Percentiles rank a stretch among this genome's conserved stretches.
Conservation (phyloP, 495 filamentous ascomycete genomes). For the Lentithecium fluviatile region DNA sequence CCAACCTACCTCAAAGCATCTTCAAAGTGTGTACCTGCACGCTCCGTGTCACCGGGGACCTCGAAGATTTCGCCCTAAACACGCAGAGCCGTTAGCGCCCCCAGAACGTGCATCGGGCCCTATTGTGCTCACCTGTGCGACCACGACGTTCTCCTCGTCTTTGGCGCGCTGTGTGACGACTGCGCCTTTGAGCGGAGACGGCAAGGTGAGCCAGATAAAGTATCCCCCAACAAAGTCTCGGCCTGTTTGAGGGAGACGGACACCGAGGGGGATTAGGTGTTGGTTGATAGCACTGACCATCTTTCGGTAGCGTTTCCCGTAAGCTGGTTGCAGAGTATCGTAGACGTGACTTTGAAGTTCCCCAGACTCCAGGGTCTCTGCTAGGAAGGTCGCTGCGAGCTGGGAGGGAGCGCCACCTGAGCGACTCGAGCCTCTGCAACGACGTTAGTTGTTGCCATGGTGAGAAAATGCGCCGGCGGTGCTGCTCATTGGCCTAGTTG, state of each 20-base stretch:
- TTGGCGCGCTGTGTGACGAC: slow-evolving; percentile 56
- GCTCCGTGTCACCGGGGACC: slow-evolving; percentile 49
- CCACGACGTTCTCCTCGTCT: slow-evolving; percentile 58
- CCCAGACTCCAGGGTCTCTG: slow-evolving; percentile 56
- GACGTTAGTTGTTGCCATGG: slow-evolving; percentile 1
- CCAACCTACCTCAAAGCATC: slow-evolving; percentile 49
- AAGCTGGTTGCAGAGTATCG: slow-evolving; percentile 49
- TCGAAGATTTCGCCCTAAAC: slow-evolving; percentile 59
- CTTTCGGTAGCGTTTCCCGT: slow-evolving; percentile 55
- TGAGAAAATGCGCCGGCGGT: neutral
- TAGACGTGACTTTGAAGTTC: slow-evolving; percentile 50
- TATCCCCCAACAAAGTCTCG: slow-evolving; percentile 64
- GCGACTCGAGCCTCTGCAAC: slow-evolving; percentile 58
- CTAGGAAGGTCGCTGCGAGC: slow-evolving; percentile 63
- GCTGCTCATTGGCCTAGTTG: neutral
- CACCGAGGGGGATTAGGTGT: slow-evolving; percentile 60
- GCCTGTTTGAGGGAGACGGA: slow-evolving; percentile 46
- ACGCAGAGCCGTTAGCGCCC: neutral
- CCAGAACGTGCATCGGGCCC: neutral
- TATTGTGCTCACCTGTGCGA: slow-evolving; percentile 37
- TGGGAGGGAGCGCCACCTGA: slow-evolving; percentile 79
- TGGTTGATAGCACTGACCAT: slow-evolving; percentile 56
- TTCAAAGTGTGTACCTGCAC: slow-evolving; percentile 50
- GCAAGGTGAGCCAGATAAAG: slow-evolving; percentile 75
- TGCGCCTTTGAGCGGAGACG: slow-evolving; percentile 49